Conservation (phyloP, 75 land plant species). For the Adiantum capillusveneris region DNA sequence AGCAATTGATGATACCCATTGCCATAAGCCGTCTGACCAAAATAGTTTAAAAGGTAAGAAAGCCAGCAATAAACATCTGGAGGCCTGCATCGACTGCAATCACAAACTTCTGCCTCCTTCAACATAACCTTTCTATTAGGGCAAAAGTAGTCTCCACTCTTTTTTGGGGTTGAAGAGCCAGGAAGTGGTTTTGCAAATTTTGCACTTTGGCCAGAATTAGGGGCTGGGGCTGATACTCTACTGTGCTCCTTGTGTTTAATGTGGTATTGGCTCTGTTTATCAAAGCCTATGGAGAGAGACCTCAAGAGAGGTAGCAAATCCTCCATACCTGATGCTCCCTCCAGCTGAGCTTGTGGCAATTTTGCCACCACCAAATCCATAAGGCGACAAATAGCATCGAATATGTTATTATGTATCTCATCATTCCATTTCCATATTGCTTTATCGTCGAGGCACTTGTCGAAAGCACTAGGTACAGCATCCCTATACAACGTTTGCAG, state of each 20-base stretch:
- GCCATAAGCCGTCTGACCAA: constrained; percentile 27
- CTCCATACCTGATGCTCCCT: constrained; percentile 4
- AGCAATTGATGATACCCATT: constrained; percentile 24
- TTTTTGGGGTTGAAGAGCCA: constrained; percentile 4
- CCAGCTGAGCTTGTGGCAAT: constrained; percentile 10
- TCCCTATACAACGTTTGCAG: constrained; percentile 25
- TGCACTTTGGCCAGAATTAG: constrained; percentile 1
- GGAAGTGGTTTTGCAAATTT: constrained; percentile 18
- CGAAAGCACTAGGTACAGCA: constrained; percentile 21
- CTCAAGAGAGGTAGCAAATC: constrained; percentile 22
- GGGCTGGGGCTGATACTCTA: neutral
- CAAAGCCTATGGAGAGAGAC: constrained; percentile 18
- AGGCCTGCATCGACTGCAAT: constrained; percentile 15
- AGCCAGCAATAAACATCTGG: constrained; percentile 19
- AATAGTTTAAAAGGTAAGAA: constrained; percentile 18
- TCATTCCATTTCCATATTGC: constrained; percentile 28
- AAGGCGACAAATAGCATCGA: constrained; percentile 9
- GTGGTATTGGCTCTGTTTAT: constrained; percentile 24
- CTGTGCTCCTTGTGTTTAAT: constrained; percentile 23
- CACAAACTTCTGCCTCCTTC: constrained; percentile 14
- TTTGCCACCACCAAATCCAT: constrained; percentile 20
- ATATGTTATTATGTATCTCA: constrained; percentile 22
- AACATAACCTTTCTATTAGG: neutral
- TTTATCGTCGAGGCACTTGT: constrained; percentile 31
- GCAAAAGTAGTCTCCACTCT: constrained; percentile 14